These are phyloP conservation scores for Phytophthora ohioensis DNA, from an alignment of 352 stramenopile species.

Conservation along the genomic window DNA sequence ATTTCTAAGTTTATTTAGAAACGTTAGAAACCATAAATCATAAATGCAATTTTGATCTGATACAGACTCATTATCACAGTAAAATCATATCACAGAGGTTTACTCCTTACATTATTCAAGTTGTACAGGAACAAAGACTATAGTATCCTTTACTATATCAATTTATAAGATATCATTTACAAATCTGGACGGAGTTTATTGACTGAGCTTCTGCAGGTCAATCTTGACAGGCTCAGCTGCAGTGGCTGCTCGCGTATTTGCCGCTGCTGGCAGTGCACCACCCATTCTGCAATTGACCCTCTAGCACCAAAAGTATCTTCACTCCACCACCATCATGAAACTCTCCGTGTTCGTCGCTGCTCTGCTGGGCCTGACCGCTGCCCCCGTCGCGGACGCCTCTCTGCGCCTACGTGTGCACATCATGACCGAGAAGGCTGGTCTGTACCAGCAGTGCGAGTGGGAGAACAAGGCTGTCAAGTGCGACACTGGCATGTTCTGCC, in stretches of 20 bases:
- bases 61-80: not conserved
- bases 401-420: slow-evolving; percentile 40
- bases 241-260: not conserved
- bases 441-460: slow-evolving; percentile 45
- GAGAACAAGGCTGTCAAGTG: slow-evolving; percentile 40
- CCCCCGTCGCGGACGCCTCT: slow-evolving; percentile 14
- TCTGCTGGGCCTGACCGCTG: slow-evolving; percentile 19
- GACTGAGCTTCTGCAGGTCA: slow-evolving; percentile 1
- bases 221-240: too few relatives aligned
- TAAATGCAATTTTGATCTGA: slow-evolving; percentile 10
- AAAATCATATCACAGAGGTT: not conserved
- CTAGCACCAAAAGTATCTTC: slow-evolving; percentile 15
- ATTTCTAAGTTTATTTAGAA: slow-evolving; percentile 13
- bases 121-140: not conserved
- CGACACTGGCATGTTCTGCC: slow-evolving; percentile 37
- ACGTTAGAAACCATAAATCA: slow-evolving; percentile 22
- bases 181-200: not conserved
- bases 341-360: slow-evolving; percentile 24
- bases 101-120: not conserved
- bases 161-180: not conserved
- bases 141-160: not conserved
- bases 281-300: slow-evolving; percentile 28
- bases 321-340: slow-evolving; percentile 22
- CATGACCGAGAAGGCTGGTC: slow-evolving; percentile 21
- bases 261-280: slow-evolving; percentile 5